A percentile compares a stretch with the other conserved stretches of the same genome.
phyloP scores from a whole-genome alignment of 441 rosid genomes.

The Gossypium schwendimanii region DNA sequence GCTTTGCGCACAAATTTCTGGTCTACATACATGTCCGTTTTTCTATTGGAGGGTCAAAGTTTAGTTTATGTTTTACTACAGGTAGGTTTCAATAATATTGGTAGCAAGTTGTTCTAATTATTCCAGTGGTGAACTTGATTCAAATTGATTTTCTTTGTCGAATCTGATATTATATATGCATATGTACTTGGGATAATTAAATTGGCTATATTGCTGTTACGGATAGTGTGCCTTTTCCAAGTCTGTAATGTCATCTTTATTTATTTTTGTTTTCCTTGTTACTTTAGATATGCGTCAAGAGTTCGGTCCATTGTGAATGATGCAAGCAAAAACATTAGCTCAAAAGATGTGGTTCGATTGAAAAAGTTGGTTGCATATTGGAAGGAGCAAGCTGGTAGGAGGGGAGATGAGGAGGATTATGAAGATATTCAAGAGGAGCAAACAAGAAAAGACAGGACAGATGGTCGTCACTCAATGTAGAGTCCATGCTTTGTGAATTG shows the following conservation, averaged over 20 bases:
- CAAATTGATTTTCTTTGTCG: neutral
- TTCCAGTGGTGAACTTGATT: neutral
- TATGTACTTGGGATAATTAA: neutral
- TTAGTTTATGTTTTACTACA: neutral
- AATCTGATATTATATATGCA: neutral
- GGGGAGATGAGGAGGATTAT: constrained; percentile 64
- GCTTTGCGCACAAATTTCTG: neutral
- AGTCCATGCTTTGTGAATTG: neutral
- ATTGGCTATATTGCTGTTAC: neutral
- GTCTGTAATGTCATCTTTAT: neutral
- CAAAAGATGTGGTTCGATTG: constrained; percentile 83
- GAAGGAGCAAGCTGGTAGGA: constrained; percentile 91
- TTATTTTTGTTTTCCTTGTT: neutral
- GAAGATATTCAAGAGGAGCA: constrained; percentile 78
- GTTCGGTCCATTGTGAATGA: constrained; percentile 85
- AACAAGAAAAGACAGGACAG: constrained; percentile 35
- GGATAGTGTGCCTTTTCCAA: neutral
- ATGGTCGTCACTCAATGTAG: constrained; percentile 52
- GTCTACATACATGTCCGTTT: neutral
- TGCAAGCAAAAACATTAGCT: constrained; percentile 73
- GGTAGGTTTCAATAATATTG: neutral
- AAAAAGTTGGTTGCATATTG: constrained; percentile 74
- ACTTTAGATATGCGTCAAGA: constrained; percentile 78
- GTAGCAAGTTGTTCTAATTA: neutral
- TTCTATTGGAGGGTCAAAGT: neutral